Base-by-base conservation (phyloP, 2,329 filamentous ascomycete genomes). In the Cadophora gregata region DNA sequence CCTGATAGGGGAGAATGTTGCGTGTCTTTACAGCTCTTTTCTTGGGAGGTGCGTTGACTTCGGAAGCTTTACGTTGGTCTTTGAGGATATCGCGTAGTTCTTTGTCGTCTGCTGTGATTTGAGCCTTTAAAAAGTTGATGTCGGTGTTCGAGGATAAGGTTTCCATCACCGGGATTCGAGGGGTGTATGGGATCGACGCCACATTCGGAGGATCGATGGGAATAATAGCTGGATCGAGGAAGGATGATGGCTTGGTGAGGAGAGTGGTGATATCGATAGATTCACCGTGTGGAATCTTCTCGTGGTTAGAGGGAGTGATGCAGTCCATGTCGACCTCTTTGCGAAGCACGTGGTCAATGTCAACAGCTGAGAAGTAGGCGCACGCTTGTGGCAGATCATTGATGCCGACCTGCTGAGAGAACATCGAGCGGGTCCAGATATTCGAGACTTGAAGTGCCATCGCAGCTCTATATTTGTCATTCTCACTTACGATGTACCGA, bases 311-410 rank as follows among this genome's bases (percentile, higher is more conserved):
- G 0, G 96, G 96, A 0, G 96, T 99, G 51, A 98, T 80, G 77
- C 96, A 99, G 75, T 97, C 92, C 93, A 99, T 97, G 78, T 99
- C 91, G 4, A 99, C 96, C 79, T 99, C 96, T 78, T 99, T 99
- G 61, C 96, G 88, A n/a, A 99, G 84, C 3, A 99, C 94, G 73
- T 93, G 90, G 76, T 99, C 96, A 71, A 99, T 92, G 76, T 99
- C 96, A 6, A 99, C 88, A 3, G 96, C 95, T 0, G 92, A 96
- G 80, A 99, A 99, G 79, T 93, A 99, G 9, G 96, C 96, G 75
- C 94, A 97, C 0, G 91, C 89, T 76, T 98, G 96, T 0, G 96
- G 96, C 10, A 99, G 85, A 75, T 99, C 96, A 70, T 97, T 84
- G 74, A 99, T 99, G 67, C 96, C 96, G 75, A 97, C 92, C 79